phyloP scores from a whole-genome alignment of 768 basidiomycete genomes.

The Bullera alba region DNA sequence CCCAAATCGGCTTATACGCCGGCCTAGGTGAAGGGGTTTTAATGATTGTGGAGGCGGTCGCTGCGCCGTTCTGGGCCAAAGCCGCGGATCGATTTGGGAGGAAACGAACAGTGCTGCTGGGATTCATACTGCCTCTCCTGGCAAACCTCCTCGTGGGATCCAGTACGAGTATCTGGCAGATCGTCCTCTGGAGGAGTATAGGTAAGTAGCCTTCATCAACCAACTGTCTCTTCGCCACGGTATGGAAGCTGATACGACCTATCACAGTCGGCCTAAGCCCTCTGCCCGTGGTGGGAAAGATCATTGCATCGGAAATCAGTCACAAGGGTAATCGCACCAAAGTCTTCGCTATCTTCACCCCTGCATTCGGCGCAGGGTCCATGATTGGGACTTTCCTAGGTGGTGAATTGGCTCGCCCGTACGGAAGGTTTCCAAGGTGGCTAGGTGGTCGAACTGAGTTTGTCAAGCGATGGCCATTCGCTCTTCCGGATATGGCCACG shows the following conservation, averaged over 20 bases:
- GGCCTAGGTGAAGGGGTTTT: slow-evolving; percentile 30
- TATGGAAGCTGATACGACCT: no score
- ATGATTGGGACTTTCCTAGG: slow-evolving; percentile 26
- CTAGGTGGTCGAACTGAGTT: slow-evolving; percentile 20
- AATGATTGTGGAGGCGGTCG: slow-evolving; percentile 28
- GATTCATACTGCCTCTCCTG: slow-evolving; percentile 11
- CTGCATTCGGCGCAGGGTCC: slow-evolving; percentile 17
- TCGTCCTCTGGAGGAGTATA: slow-evolving; percentile 22
- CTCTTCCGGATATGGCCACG: slow-evolving; percentile 23
- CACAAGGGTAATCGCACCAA: slow-evolving; percentile 22
- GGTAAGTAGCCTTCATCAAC: no score
- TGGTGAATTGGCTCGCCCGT: slow-evolving; percentile 30
- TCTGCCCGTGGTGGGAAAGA: slow-evolving; percentile 12
- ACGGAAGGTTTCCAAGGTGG: slow-evolving; percentile 21
- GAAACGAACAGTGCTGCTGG: slow-evolving; percentile 17
- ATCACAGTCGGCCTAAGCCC: slow-evolving; percentile 27
- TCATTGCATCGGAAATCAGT: slow-evolving; percentile 18
- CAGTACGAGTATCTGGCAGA: slow-evolving; percentile 14
- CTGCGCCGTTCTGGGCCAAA: slow-evolving; percentile 27
- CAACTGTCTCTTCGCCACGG: no score
- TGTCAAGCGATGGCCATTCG: slow-evolving; percentile 23
- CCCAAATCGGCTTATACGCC: slow-evolving; percentile 24
- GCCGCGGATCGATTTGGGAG: slow-evolving; percentile 27
- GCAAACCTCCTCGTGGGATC: slow-evolving; percentile 19
- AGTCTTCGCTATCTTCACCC: slow-evolving; percentile 31